A percentile compares a stretch with the other conserved stretches of the same genome.
Conservation (phyloP, 441 rosid species). For the Croton setiger region DNA sequence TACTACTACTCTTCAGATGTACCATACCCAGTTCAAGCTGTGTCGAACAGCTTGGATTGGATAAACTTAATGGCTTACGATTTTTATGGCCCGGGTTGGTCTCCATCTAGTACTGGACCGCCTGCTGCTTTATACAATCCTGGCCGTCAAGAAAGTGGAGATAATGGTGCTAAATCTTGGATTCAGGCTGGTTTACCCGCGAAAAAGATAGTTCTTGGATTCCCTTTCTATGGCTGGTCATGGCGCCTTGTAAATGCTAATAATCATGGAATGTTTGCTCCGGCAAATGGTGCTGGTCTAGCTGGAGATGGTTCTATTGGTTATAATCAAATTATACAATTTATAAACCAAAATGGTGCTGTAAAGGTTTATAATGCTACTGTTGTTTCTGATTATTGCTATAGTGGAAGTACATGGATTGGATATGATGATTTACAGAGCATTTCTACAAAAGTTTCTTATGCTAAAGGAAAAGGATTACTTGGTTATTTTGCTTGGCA, state of each 20-base stretch:
- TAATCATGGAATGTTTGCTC: slow-evolving; percentile 34
- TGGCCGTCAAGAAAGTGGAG: too few species aligned
- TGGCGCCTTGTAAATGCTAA: slow-evolving; percentile 37
- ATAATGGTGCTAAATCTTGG: slow-evolving; percentile 44
- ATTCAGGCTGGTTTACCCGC: slow-evolving; percentile 35
- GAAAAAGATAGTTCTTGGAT: slow-evolving; percentile 18
- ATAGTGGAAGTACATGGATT: slow-evolving; percentile 36
- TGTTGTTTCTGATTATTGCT: slow-evolving; percentile 28
- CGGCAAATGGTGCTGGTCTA: slow-evolving; percentile 34
- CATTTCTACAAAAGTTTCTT: slow-evolving; percentile 31
- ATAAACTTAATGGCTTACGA: slow-evolving; percentile 62
- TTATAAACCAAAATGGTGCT: slow-evolving; percentile 27
- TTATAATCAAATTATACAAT: slow-evolving; percentile 28
- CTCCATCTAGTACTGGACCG: slow-evolving; percentile 42
- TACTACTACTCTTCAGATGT: slow-evolving; percentile 23
- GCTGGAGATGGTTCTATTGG: slow-evolving; percentile 15
- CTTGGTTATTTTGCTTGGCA: slow-evolving; percentile 41
- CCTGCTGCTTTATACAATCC: slow-evolving; percentile 55
- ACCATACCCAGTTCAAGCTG: slow-evolving; percentile 33
- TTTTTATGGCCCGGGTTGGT: slow-evolving; percentile 45
- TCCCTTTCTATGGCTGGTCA: slow-evolving; percentile 35
- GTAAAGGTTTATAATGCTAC: slow-evolving; percentile 21
- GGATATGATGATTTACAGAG: slow-evolving; percentile 30
- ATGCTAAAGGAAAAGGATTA: slow-evolving; percentile 30
- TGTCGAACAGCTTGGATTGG: slow-evolving; percentile 56